Evolutionary conservation across 352 stramenopile species (phyloP), one percentile per base, ranked within the genome.

Genomic region (Globisporangium parvum): DNA sequence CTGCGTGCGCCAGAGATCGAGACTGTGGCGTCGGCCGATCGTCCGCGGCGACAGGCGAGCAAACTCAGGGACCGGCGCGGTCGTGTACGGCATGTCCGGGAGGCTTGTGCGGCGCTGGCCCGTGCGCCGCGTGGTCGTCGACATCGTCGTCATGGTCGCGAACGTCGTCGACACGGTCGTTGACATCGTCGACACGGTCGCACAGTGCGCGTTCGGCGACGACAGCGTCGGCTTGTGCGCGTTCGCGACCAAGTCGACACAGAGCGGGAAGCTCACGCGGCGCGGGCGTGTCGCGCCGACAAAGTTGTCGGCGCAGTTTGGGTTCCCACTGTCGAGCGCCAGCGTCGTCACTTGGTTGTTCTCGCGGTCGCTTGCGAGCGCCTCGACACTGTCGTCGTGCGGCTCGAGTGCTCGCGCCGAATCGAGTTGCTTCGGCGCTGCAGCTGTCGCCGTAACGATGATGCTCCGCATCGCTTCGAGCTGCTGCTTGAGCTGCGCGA

Each of bases 401-500:
- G 17, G 18, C n/a, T 47, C 41, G 10, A 37, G 31, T 6, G 31
- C 31, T 2, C 31, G 31, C 6, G 31, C 11, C 9, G 31, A 9
- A 12, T 10, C 31, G 31, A 37, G 31, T 37, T 12, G 31, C 31
- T 37, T 37, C 31, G 31, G 31, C 31, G n/a, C n/a, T 12, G n/a
- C 41, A 24, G 41, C n/a, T 1, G 18, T 9, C 6, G 41, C 3
- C 41, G 20, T 37, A 6, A 37, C 31, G 6, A 37, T 37, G 31
- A 66, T 51, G 37, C 26, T 59, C 54, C 77, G 53, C 65, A 91
- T 78, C 5, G 61, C 58, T 31, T 77, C 67, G 45, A 91, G 66
- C 47, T 87, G 67, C 41, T 79, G 73, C 49, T 76, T 75, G 40
- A 91, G 63, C 58, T 67, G 60, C 49, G 73, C 68, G 24, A 91